Conservation (phyloP, 192 early-diverging fungal genomes). For the Ambispora gerdemannii region DNA sequence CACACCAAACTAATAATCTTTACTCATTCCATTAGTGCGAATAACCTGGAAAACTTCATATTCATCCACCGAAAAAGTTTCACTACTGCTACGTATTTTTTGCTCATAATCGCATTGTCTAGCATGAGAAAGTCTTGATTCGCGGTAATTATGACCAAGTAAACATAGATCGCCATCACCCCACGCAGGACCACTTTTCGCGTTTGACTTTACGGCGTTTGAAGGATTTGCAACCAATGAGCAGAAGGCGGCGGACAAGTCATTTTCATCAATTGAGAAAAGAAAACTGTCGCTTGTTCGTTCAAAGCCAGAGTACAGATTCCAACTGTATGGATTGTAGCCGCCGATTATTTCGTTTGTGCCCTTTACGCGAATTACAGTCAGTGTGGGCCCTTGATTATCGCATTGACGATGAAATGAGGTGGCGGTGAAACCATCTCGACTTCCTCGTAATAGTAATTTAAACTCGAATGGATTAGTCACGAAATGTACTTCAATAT, state of each 20-base stretch:
- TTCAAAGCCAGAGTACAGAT: background rate
- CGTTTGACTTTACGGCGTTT: background rate
- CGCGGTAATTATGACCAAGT: background rate
- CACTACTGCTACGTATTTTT: background rate
- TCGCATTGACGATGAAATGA: constrained; percentile 2
- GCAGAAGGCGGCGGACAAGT: background rate
- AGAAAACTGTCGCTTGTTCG: background rate
- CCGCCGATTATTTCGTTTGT: constrained; percentile 11
- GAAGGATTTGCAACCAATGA: background rate
- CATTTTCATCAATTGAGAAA: constrained; percentile 7
- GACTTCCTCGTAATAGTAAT: background rate
- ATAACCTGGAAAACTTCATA: background rate
- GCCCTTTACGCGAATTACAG: background rate
- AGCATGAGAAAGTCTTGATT: background rate
- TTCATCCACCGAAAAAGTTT: background rate
- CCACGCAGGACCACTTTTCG: background rate
- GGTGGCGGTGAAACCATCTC: background rate
- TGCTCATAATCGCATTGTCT: background rate
- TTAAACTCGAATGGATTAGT: background rate
- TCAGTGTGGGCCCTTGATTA: background rate
- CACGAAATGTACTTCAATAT: background rate
- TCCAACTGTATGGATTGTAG: constrained; percentile 1
- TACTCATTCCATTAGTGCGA: background rate
- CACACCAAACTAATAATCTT: background rate
- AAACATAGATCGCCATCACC: background rate